Base-by-base conservation (phyloP, 2,329 filamentous ascomycete genomes). In the Aspergillus sp. region DNA sequence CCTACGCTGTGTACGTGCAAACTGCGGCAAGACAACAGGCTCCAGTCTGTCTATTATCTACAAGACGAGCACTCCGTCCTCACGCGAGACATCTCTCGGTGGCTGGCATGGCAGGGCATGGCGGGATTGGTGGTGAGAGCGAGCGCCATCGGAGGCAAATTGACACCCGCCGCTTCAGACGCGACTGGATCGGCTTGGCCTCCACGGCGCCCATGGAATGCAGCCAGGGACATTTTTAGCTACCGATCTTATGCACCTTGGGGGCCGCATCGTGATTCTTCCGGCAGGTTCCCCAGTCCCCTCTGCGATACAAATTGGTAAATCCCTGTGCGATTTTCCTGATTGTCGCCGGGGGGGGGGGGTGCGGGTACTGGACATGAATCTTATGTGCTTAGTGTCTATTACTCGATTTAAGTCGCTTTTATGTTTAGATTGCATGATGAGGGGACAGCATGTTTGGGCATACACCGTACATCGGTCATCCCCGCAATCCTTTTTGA, bases 171-270 rank as follows among this genome's bases (percentile, higher is more conserved):
- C 32, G 32, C 32, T 36, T 36, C 32, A 36, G 32, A 36, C 32
- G 11, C 32, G 32, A 36, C 32, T 36, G 32, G 32, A 36, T 36
- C 32, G 26, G 32, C 32, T 36, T 36, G 32, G 22, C 45, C 10
- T 24, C 11, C 45, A 10, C 16, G 45, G 45, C 18, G 22, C 7
- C 45, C 18, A 46, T 46, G 42, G 36, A 29, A 55, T 49, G 39
- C 22, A 39, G 52, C 52, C 52, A 47, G 42, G 42, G 52, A 24
- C 36, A 26, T 45, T 54, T 55, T 55, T 18, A 47, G 52, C 31
- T 55, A 55, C 52, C 42, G 42, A 55, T 46, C 52, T 31, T 55
- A 47, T 46, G 52, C 22, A 46, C 52, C 52, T 54, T 39, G 36
- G 20, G 22, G 36, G 16, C 36, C 50, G 50, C 50, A 52, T 32